Evolutionary conservation across 345 rosid species (phyloP).

Genomic region (Eucalyptus sp.): DNA sequence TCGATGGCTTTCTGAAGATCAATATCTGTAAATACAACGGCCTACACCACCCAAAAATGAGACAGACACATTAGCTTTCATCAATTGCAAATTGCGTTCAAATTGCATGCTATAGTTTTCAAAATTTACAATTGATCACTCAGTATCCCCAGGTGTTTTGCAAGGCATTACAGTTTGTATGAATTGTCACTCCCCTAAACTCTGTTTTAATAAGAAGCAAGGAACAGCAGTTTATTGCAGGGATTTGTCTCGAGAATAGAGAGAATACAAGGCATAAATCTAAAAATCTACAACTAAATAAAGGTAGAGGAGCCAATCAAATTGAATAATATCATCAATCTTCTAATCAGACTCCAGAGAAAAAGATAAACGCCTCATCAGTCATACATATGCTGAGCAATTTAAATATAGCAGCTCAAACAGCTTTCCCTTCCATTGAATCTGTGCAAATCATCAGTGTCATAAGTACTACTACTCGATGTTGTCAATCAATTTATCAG

Average conservation of each 20-base stretch:
- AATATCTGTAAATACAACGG: constrained; percentile 80
- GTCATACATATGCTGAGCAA: not conserved
- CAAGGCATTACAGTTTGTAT: not conserved
- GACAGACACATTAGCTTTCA: not conserved
- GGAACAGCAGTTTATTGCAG: not conserved
- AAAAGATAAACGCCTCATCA: not conserved
- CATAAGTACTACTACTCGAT: not conserved
- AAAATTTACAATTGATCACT: not conserved
- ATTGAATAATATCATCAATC: not conserved
- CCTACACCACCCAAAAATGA: constrained; percentile 30
- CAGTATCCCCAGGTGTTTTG: not conserved
- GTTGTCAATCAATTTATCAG: not conserved
- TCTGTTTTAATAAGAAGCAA: not conserved
- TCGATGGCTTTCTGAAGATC: constrained; percentile 66
- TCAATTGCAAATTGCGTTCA: not conserved
- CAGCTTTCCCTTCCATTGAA: not conserved
- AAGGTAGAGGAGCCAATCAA: not conserved
- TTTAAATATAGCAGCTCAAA: not conserved
- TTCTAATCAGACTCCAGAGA: not conserved
- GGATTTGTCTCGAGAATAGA: not conserved
- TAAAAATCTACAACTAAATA: not conserved
- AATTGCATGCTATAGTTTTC: not conserved
- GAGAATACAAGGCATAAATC: not conserved
- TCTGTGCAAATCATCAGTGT: not conserved
- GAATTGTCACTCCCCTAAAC: not conserved